Base-by-base conservation (phyloP, 2,329 filamentous ascomycete genomes). In the Alternaria dauci region DNA sequence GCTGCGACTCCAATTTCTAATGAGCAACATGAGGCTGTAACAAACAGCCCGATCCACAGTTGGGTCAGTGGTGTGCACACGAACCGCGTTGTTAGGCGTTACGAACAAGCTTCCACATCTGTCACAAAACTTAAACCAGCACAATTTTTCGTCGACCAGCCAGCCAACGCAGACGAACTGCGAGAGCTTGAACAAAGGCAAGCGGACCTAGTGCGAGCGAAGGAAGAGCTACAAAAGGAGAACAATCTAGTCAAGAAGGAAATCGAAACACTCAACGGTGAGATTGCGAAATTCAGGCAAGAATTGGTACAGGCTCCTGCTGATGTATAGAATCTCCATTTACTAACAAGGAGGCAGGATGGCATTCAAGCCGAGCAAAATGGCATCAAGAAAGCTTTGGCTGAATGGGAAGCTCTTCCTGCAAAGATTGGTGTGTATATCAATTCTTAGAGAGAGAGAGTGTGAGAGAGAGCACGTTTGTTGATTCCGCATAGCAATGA, bases 141-240 rank as follows among this genome's bases (percentile, higher is more conserved):
- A 5, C 81, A 75, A 36, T 87, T 86, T 71, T 97, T 95, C 89
- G 93, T 89, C 0, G 88, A 93, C 46, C 88, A 92, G 62, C 89
- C 91, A 3, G 85, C 93, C 7, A 92, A 96, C 72, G 80, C 80
- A 4, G 81, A 86, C 23, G 89, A 81, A 36, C 92, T 91, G 74
- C 78, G 80, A 14, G 84, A 88, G 52, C 76, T 95, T 16, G 82
- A 87, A 60, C 81, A 82, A 16, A 84, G 82, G 7, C 78, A 90
- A 23, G 65, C 66, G 3, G 77, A 79, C 1, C 61, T 83, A 2
- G 77, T 79, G 55, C 72, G 68, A 4, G 82, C 85, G 18, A 58
- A 36, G n/a, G 18, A 52, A 2, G 64, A 69, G 34, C 70, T 88
- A 30, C 67, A 69, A 32, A 55, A 67, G 9, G 44, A 71, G 23